Evolutionary conservation across 306 rosid species (phyloP).

Genomic region (Cucumis hystrix): DNA sequence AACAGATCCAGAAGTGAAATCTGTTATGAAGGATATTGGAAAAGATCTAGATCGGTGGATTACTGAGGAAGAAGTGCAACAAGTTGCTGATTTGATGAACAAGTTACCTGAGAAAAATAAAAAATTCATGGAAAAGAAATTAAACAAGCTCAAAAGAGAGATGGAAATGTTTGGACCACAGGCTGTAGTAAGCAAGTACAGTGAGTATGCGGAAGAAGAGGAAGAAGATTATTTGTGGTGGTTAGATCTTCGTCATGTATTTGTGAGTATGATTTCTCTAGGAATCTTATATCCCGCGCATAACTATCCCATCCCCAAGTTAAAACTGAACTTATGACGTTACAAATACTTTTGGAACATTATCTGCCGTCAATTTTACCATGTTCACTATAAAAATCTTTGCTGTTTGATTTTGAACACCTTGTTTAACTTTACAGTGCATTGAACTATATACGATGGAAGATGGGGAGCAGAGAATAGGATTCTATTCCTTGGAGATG

Average conservation of each 20-base stretch:
- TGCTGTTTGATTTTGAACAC: neutral
- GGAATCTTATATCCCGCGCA: neutral
- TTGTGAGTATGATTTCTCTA: conserved; percentile 33
- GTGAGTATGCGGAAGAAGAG: conserved; percentile 57
- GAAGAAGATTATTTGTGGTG: conserved; percentile 97
- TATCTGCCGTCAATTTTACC: neutral
- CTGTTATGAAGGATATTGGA: conserved; percentile 65
- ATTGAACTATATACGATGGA: conserved; percentile 69
- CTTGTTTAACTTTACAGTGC: conserved; percentile 37
- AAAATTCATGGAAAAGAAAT: conserved; percentile 60
- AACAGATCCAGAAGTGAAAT: conserved; percentile 74
- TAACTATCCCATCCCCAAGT: neutral
- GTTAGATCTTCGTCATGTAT: conserved; percentile 70
- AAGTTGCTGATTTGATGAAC: conserved; percentile 65
- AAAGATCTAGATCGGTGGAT: conserved; percentile 92
- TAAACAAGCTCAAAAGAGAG: conserved; percentile 77
- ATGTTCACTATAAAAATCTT: neutral
- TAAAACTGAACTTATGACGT: neutral
- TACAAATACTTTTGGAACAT: neutral
- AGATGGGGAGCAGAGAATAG: conserved; percentile 57
- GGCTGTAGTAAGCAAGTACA: conserved; percentile 87
- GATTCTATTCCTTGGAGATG: conserved; percentile 94
- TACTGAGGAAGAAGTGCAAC: conserved; percentile 78
- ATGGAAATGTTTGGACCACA: conserved; percentile 96
- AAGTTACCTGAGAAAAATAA: conserved; percentile 47